These are phyloP conservation scores for Harrya chromipes DNA, from an alignment of 768 basidiomycete species.

Conservation along the genomic window DNA sequence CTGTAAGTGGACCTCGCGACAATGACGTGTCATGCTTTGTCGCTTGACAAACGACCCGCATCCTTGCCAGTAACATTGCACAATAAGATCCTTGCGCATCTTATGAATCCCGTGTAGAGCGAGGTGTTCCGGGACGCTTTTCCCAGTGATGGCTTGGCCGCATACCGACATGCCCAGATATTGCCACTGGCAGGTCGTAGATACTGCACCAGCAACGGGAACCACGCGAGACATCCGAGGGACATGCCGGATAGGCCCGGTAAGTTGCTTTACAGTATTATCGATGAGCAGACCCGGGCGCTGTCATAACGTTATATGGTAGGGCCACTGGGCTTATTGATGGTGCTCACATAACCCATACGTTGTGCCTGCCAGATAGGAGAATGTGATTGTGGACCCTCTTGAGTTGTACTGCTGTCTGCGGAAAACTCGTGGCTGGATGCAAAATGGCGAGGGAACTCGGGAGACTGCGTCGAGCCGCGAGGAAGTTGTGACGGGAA, in stretches of 20 bases:
- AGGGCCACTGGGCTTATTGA: too few relatives aligned
- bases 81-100: neutral
- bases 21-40: constrained; percentile 6
- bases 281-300: neutral
- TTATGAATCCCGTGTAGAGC: constrained; percentile 5
- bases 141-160: neutral
- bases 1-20: constrained; percentile 15
- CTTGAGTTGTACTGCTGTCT: neutral
- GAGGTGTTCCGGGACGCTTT: constrained; percentile 9
- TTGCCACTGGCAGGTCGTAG: neutral
- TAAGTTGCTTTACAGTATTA: too few relatives aligned
- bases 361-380: neutral
- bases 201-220: neutral
- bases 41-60: constrained; percentile 2
- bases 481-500: neutral
- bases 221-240: neutral
- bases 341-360: constrained; percentile 5
- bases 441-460: too few relatives aligned
- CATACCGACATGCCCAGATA: neutral
- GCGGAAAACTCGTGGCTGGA: neutral
- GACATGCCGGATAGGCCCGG: neutral
- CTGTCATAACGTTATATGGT: neutral
- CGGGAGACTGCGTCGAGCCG: neutral
- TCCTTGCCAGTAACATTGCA: constrained; percentile 8
- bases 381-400: neutral